Evolutionary conservation across 2,329 filamentous ascomycete species (phyloP).

Genomic region (Canariomyces notabilis): DNA sequence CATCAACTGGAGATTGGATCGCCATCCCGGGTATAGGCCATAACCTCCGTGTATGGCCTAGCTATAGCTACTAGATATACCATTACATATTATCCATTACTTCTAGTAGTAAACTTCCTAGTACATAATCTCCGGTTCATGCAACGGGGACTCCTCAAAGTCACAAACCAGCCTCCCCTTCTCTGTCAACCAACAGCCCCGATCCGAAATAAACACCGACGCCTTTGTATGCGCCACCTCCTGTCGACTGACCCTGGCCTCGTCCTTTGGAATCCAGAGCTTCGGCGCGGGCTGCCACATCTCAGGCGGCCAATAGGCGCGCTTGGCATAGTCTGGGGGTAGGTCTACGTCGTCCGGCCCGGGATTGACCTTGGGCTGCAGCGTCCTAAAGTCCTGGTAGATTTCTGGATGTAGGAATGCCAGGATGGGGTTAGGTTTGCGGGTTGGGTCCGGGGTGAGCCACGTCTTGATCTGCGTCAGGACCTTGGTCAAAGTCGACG

Average conservation of each 20-base stretch:
- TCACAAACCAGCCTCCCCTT: slow-evolving; percentile 24
- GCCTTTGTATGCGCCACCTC: slow-evolving; percentile 63
- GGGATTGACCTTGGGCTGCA: slow-evolving; percentile 51
- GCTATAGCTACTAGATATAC: neutral
- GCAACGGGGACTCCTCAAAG: slow-evolving; percentile 25
- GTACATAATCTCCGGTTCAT: slow-evolving; percentile 26
- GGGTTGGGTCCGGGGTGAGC: slow-evolving; percentile 28
- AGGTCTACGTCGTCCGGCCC: slow-evolving; percentile 23
- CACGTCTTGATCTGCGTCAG: slow-evolving; percentile 27
- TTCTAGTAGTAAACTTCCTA: slow-evolving; percentile 11
- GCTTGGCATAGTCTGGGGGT: slow-evolving; percentile 40
- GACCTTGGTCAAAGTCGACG: slow-evolving; percentile 18
- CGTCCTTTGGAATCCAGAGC: slow-evolving; percentile 73
- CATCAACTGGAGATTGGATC: too few relatives aligned
- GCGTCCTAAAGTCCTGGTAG: slow-evolving; percentile 54
- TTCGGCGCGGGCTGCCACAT: slow-evolving; percentile 56
- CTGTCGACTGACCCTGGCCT: slow-evolving; percentile 62
- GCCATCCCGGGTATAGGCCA: too few relatives aligned
- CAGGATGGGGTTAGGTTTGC: slow-evolving; percentile 44
- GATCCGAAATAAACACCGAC: slow-evolving; percentile 67
- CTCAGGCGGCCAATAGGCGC: slow-evolving; percentile 69
- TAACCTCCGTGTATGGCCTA: too few relatives aligned
- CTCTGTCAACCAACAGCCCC: slow-evolving; percentile 54
- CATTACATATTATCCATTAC: neutral
- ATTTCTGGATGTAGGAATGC: slow-evolving; percentile 55